Evolutionary conservation across 2,329 filamentous ascomycete species (phyloP).

Genomic region (Trichoderma oligosporum): DNA sequence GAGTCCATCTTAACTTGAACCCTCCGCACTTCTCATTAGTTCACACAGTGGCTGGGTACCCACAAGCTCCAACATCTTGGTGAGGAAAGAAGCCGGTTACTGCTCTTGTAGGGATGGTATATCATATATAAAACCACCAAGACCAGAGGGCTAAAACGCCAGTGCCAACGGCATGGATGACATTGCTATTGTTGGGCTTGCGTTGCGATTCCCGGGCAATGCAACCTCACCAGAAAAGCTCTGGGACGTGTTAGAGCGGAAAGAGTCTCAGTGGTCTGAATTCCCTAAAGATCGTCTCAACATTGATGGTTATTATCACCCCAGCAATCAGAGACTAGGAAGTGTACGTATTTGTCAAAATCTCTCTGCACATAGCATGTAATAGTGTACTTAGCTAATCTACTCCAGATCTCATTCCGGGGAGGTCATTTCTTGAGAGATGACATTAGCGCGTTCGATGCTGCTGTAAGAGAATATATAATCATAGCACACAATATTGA

Average conservation of each 20-base stretch:
- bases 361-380: neutral
- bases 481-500: neutral
- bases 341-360: conserved; percentile 37
- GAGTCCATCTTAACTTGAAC: neutral
- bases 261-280: conserved; percentile 47
- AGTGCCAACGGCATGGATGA: conserved; percentile 32
- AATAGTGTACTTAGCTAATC: conserved; percentile 10
- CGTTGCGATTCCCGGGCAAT: conserved; percentile 50
- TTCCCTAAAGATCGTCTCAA: conserved; percentile 49
- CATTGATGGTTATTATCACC: conserved; percentile 52
- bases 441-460: conserved; percentile 47
- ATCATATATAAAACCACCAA: neutral
- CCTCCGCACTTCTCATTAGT: neutral
- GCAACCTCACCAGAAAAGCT: conserved; percentile 42
- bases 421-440: conserved; percentile 51
- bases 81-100: neutral
- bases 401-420: conserved; percentile 41
- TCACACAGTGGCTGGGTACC: neutral
- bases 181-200: conserved; percentile 51
- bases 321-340: conserved; percentile 46
- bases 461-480: conserved; percentile 36
- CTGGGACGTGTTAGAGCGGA: conserved; percentile 46
- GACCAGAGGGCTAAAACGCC: neutral
- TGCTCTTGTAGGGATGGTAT: neutral
- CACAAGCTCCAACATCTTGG: neutral